These are phyloP conservation scores for Clitopilus passeckerianus DNA, from an alignment of 768 basidiomycete species.

Conservation along the genomic window DNA sequence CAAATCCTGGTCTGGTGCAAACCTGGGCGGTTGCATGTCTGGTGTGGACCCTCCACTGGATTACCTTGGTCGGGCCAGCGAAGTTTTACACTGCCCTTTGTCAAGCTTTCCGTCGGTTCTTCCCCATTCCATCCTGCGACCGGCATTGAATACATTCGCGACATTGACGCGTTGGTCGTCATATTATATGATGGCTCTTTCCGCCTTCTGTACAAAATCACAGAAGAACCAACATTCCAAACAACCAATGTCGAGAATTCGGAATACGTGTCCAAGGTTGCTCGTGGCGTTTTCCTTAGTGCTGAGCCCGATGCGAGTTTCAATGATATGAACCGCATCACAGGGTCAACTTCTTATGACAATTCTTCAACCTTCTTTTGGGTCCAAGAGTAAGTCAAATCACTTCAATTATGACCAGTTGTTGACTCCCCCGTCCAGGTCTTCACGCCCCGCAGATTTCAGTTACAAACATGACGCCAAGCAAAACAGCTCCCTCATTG, in stretches of 20 bases:
- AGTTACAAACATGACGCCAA: constrained; percentile 79
- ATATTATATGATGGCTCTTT: constrained; percentile 69
- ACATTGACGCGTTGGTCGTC: constrained; percentile 50
- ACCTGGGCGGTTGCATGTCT: constrained; percentile 58
- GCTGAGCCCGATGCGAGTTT: constrained; percentile 36
- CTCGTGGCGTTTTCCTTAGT: constrained; percentile 45
- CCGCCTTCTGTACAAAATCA: constrained; percentile 52
- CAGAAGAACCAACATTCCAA: constrained; percentile 38
- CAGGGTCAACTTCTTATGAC: constrained; percentile 59
- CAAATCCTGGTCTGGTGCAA: constrained; percentile 53
- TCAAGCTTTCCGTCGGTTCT: constrained; percentile 50
- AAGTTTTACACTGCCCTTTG: constrained; percentile 37
- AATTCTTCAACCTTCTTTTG: constrained; percentile 49
- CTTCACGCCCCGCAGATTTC: constrained; percentile 62
- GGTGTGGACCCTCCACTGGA: constrained; percentile 30
- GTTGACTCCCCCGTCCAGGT: constrained; percentile 28
- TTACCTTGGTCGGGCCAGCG: constrained; percentile 45
- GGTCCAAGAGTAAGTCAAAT: constrained; percentile 66
- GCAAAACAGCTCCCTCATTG: constrained; percentile 47
- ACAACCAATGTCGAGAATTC: constrained; percentile 24
- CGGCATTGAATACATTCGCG: constrained; percentile 50
- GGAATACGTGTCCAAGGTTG: constrained; percentile 40
- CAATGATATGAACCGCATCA: constrained; percentile 54
- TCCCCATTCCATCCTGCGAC: constrained; percentile 56
- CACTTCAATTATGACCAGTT: neutral